Evolutionary conservation across 2,329 filamentous ascomycete genomes (phyloP).

Genomic region (Aspergillus ruber): DNA sequence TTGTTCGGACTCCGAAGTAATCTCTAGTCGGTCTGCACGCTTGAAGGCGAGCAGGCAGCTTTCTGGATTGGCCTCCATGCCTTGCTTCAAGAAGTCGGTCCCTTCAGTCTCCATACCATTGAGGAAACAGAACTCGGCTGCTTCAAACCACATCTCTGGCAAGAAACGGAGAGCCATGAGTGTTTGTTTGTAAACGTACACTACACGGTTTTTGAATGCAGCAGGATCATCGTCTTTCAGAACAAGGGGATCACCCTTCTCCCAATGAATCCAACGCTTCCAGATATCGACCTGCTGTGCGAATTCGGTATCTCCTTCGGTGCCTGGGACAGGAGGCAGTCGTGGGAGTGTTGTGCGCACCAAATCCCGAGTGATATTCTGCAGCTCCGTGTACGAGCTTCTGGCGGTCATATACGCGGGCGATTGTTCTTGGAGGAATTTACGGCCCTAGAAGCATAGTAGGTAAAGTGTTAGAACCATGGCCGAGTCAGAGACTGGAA

Average conservation of each 20-base stretch:
- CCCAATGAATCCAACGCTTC: conserved; percentile 93
- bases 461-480: conserved; percentile 1
- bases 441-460: conserved; percentile 61
- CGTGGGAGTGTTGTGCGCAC: conserved; percentile 71
- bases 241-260: conserved; percentile 85
- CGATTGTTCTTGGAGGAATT: conserved; percentile 88
- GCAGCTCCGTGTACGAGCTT: conserved; percentile 81
- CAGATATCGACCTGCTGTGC: conserved; percentile 77
- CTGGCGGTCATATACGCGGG: conserved; percentile 94
- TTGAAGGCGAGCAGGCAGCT: conserved; percentile 86
- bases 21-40: conserved; percentile 80
- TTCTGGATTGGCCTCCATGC: conserved; percentile 85
- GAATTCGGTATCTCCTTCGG: conserved; percentile 80
- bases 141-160: conserved; percentile 93
- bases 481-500: background rate
- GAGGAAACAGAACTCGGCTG: conserved; percentile 83
- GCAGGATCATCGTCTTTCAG: conserved; percentile 75
- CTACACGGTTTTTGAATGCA: conserved; percentile 67
- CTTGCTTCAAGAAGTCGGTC: conserved; percentile 71
- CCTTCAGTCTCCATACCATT: conserved; percentile 68
- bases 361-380: conserved; percentile 75
- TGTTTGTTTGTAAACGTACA: conserved; percentile 91
- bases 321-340: conserved; percentile 76
- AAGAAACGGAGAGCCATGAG: conserved; percentile 90
- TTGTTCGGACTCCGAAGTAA: conserved; percentile 69